phyloP scores from a whole-genome alignment of 371 early-diverging fungal species.

The Rhizopus arrhizus region DNA sequence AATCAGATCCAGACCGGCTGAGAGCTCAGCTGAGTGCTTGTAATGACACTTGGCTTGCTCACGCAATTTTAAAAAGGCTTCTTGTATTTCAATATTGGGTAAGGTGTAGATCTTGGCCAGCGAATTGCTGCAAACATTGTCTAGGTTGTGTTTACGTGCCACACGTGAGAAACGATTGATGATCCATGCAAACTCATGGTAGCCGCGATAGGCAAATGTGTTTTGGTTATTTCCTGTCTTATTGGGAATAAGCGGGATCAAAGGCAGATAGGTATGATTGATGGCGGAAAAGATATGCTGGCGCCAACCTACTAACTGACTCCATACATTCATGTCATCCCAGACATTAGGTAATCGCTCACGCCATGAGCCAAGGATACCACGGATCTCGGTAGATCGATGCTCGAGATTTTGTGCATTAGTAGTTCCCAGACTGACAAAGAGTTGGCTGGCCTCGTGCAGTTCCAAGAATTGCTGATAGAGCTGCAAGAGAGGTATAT shows the following conservation, averaged over 20 bases:
- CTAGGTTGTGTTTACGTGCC: slow-evolving; percentile 93
- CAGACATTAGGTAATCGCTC: slow-evolving; percentile 96
- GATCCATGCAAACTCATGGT: slow-evolving; percentile 99
- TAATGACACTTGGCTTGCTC: slow-evolving; percentile 99
- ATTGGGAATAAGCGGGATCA: slow-evolving; percentile 71
- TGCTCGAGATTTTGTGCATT: slow-evolving; percentile 80
- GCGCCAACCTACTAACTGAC: slow-evolving; percentile 96
- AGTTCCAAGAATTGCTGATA: slow-evolving; percentile 97
- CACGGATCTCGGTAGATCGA: slow-evolving; percentile 87
- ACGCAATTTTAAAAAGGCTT: slow-evolving; percentile 95
- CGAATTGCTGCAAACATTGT: slow-evolving; percentile 92
- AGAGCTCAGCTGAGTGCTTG: slow-evolving; percentile 79
- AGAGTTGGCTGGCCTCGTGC: slow-evolving; percentile 89
- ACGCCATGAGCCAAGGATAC: slow-evolving; percentile 93
- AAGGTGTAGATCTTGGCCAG: slow-evolving; percentile 97
- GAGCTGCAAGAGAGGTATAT: slow-evolving; percentile 82
- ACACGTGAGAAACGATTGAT: slow-evolving; percentile 99
- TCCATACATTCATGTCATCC: slow-evolving; percentile 98
- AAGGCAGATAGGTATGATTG: slow-evolving; percentile 91
- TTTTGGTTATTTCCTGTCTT: slow-evolving; percentile 58
- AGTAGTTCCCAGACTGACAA: slow-evolving; percentile 75
- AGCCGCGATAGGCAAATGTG: slow-evolving; percentile 95
- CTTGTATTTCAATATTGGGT: slow-evolving; percentile 99
- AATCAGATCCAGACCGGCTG: slow-evolving; percentile 96
- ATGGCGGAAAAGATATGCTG: slow-evolving; percentile 96